These are phyloP conservation scores for Ambrosiella beaveri DNA, from an alignment of 2,329 filamentous ascomycete species.

Conservation along the genomic window DNA sequence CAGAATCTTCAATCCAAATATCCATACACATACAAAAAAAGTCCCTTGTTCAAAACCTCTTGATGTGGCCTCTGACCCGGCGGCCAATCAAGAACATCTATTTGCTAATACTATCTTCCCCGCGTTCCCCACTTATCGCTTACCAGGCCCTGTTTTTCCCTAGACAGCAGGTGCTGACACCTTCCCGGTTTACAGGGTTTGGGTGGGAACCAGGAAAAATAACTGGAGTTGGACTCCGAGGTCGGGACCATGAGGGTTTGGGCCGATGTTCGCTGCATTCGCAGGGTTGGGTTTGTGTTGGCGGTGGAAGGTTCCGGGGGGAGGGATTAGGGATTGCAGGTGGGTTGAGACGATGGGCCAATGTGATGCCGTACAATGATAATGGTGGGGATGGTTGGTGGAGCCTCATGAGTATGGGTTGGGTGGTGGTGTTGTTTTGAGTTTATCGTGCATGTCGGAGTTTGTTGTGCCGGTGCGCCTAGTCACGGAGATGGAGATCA, in stretches of 20 bases:
- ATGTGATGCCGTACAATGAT: neutral
- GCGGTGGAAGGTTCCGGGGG: neutral
- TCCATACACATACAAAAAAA: neutral
- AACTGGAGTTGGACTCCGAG: neutral
- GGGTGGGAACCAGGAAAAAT: neutral
- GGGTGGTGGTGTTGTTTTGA: neutral
- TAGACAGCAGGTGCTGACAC: too few species aligned
- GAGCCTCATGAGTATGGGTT: neutral
- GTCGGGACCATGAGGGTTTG: neutral
- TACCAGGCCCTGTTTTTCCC: too few species aligned
- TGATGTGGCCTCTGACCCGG: neutral
- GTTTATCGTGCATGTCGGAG: neutral
- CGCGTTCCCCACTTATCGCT: neutral
- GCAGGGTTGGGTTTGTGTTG: neutral
- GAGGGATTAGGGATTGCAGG: neutral
- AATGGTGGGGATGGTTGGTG: neutral
- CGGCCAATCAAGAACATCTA: neutral
- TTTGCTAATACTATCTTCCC: neutral
- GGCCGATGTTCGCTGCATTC: neutral
- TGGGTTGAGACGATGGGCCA: neutral
- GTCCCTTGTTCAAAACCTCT: neutral
- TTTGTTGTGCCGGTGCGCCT: too few species aligned
- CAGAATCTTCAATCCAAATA: too few species aligned
- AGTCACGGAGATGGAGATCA: too few species aligned
- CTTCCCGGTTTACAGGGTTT: neutral